These are phyloP conservation scores for Globisporangium solare DNA, from an alignment of 352 stramenopile species.

Conservation along the genomic window DNA sequence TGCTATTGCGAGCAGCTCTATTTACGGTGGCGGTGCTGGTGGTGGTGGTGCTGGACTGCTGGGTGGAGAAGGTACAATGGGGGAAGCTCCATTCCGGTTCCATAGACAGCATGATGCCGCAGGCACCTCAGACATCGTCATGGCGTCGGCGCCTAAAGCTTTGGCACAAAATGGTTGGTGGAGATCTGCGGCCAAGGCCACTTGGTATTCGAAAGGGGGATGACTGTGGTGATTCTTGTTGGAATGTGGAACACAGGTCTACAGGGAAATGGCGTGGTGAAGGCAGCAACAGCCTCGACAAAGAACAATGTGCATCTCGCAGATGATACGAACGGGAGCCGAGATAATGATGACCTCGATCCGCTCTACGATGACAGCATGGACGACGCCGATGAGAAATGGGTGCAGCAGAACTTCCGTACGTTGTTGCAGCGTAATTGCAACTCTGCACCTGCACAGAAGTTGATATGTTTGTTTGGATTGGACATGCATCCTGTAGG, in stretches of 20 bases:
- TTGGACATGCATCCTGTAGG: conserved; percentile 4
- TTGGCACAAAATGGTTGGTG: too few species aligned
- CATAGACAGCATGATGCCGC: too few species aligned
- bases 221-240: too few species aligned
- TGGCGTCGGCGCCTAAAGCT: neutral
- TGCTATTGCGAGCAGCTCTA: conserved; percentile 1
- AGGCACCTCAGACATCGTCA: conserved; percentile 12
- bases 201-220: too few species aligned
- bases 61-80: neutral
- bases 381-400: conserved; percentile 66
- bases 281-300: conserved; percentile 21
- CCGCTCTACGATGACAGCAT: conserved; percentile 58
- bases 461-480: neutral
- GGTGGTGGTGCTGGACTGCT: too few species aligned
- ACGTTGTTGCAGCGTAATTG: conserved; percentile 7
- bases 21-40: too few species aligned
- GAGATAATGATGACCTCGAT: conserved; percentile 30
- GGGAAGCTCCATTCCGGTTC: conserved; percentile 43
- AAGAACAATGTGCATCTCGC: conserved; percentile 25
- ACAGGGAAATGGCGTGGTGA: neutral
- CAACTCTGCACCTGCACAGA: conserved; percentile 10
- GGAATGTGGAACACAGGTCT: too few species aligned
- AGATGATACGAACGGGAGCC: conserved; percentile 9
- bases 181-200: too few species aligned
- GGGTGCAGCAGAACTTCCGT: conserved; percentile 66